phyloP scores from a whole-genome alignment of 805 yeast genomes.

The Ogataea salicorniae region DNA sequence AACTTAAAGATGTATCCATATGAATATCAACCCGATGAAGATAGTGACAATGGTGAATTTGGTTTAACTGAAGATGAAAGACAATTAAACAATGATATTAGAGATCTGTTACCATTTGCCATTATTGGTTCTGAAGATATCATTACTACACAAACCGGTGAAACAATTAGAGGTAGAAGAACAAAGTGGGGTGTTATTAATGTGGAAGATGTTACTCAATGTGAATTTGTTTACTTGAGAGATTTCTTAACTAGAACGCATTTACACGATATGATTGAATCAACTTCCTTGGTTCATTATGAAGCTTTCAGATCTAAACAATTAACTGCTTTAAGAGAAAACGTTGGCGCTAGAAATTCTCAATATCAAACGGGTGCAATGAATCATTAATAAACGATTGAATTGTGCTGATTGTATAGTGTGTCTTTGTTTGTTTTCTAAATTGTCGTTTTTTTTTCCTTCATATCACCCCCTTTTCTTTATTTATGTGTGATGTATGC shows the following conservation, averaged over 20 bases:
- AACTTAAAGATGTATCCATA: slow-evolving; percentile 80
- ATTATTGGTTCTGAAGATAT: slow-evolving; percentile 86
- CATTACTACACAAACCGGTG: slow-evolving; percentile 65
- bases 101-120: slow-evolving; percentile 85
- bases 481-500: too few species aligned
- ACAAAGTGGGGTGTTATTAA: slow-evolving; percentile 92
- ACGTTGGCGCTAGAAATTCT: slow-evolving; percentile 47
- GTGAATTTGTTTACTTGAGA: slow-evolving; percentile 91
- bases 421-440: too few species aligned
- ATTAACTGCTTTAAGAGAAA: slow-evolving; percentile 88
- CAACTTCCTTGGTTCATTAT: slow-evolving; percentile 82
- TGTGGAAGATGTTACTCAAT: slow-evolving; percentile 90
- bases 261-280: slow-evolving; percentile 90
- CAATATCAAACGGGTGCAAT: slow-evolving; percentile 20
- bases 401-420: background rate
- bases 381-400: background rate
- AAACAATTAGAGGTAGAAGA: slow-evolving; percentile 80
- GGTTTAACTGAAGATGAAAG: slow-evolving; percentile 60
- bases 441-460: too few species aligned
- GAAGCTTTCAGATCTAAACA: slow-evolving; percentile 93
- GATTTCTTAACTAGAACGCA: slow-evolving; percentile 94
- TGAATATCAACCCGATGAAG: slow-evolving; percentile 37
- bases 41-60: slow-evolving; percentile 22
- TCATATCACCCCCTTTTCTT: too few species aligned
- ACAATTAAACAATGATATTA: slow-evolving; percentile 69